These are phyloP conservation scores for Aphanomyces cochlioides DNA, from an alignment of 352 stramenopile genomes.

Conservation along the genomic window DNA sequence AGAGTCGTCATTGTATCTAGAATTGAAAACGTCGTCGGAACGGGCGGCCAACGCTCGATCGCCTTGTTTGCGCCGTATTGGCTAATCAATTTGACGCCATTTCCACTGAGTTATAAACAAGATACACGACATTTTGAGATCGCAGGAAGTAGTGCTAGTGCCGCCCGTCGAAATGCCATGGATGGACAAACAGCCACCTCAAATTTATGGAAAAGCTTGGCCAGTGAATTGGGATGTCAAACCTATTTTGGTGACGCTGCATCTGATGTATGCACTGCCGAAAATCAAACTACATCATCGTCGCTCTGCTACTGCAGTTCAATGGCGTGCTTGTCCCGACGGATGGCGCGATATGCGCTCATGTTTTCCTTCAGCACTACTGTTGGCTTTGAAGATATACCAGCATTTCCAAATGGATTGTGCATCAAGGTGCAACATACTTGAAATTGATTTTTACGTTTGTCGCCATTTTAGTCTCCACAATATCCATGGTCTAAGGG, in stretches of 20 bases:
- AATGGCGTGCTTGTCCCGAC: slow-evolving; percentile 1
- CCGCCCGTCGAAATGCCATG: slow-evolving; percentile 4
- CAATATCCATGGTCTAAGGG: slow-evolving; percentile 28
- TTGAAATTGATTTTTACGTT: neutral
- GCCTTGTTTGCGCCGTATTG: slow-evolving; percentile 21
- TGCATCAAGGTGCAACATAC: slow-evolving; percentile 26
- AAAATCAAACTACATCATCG: neutral
- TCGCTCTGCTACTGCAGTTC: slow-evolving; percentile 15
- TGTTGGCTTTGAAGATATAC: slow-evolving; percentile 18
- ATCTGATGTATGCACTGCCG: neutral
- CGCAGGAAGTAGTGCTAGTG: slow-evolving; percentile 1
- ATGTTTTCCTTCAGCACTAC: slow-evolving; percentile 30
- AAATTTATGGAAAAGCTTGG: neutral
- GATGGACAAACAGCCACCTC: slow-evolving; percentile 3
- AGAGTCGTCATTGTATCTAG: neutral
- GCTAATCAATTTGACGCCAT: slow-evolving; percentile 28
- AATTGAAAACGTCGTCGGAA: slow-evolving; percentile 25
- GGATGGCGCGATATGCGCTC: slow-evolving; percentile 5
- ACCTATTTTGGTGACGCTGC: neutral
- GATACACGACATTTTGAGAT: slow-evolving; percentile 26
- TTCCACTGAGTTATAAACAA: slow-evolving; percentile 23
- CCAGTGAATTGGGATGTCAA: neutral
- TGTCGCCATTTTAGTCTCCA: slow-evolving; percentile 14
- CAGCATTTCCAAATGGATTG: slow-evolving; percentile 21
- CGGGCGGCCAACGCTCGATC: slow-evolving; percentile 16